phyloP scores from a whole-genome alignment of 78 protist genomes.

The Speleostelium caveatum region DNA sequence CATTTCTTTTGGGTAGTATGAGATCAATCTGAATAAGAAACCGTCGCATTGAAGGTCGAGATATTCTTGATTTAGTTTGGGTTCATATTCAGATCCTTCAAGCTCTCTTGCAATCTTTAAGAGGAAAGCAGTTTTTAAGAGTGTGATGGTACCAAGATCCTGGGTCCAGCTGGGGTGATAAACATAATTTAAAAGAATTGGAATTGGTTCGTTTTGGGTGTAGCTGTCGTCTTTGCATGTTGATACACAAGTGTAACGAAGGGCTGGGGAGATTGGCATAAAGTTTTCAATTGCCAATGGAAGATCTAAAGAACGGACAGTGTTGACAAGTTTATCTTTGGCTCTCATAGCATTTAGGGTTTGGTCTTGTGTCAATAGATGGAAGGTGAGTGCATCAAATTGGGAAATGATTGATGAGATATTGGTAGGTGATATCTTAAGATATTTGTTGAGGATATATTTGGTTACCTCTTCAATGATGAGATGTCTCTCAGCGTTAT shows the following conservation, averaged over 20 bases:
- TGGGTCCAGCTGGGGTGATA: conserved; percentile 25
- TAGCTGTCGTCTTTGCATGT: conserved; percentile 2
- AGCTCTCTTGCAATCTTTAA: conserved; percentile 61
- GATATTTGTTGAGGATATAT: conserved; percentile 23
- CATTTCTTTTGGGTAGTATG: conserved; percentile 50
- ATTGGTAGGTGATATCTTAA: conserved; percentile 9
- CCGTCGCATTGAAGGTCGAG: conserved; percentile 38
- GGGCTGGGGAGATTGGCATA: conserved; percentile 32
- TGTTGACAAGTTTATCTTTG: conserved; percentile 6
- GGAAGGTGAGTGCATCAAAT: conserved; percentile 33
- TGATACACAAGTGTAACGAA: conserved; percentile 59
- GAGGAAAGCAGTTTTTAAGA: conserved; percentile 55
- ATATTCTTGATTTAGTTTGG: conserved; percentile 10
- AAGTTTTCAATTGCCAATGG: conserved; percentile 52
- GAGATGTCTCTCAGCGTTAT: conserved; percentile 26
- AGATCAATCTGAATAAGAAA: conserved; percentile 56
- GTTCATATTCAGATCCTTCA: background rate
- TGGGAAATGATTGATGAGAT: background rate
- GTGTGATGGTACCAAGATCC: conserved; percentile 29
- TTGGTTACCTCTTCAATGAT: conserved; percentile 44
- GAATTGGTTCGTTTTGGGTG: conserved; percentile 20
- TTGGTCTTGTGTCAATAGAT: background rate
- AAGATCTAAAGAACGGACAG: background rate
- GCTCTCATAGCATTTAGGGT: background rate
- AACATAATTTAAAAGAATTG: conserved; percentile 26